Evolutionary conservation across 768 basidiomycete genomes (phyloP), one percentile per base, ranked within the genome.

Genomic region (Coprinopsis cinerea): DNA sequence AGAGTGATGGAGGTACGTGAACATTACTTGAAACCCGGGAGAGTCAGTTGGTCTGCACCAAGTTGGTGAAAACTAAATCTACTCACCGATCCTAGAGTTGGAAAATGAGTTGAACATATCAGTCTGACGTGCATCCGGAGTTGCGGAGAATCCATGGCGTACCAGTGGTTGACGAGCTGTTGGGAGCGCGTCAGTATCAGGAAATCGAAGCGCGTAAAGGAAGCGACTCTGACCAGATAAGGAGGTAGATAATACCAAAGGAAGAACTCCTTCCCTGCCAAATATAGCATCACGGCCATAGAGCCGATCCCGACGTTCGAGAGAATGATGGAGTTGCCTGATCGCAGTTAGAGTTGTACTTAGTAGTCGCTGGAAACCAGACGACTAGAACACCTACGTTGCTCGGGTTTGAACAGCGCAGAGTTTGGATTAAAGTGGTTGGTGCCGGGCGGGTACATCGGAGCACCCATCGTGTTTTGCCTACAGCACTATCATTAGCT

Each of bases 1-100:
- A 3, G 76, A 77, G 61, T 80, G 78, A 50, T 79, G 78, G 2
- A 80, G 65, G 57, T 71, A 78, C 1, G 76, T 75, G 55, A 77
- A 68, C 74, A 76, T 75, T 24, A 77, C 72, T 70, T 62, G 57
- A 27, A 14, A 42, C 27, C 23, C 4, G 15, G 40, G 14, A n/a
- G n/a, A n/a, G n/a, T n/a, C n/a, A n/a, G n/a, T n/a, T n/a, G n/a
- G n/a, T n/a, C n/a, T n/a, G n/a, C n/a, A n/a, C n/a, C n/a, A n/a
- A n/a, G n/a, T n/a, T n/a, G n/a, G n/a, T n/a, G n/a, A n/a, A n/a
- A n/a, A n/a, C n/a, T n/a, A 25, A 24, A 44, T 47, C 39, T 26
- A 54, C 62, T 32, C 52, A 66, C 66, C 67, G 43, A 68, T 66
- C 67, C 66, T 68, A 53, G 37, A 32, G 27, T 13, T 14, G 23